Evolutionary conservation across 2,329 filamentous ascomycete species (phyloP).

Genomic region (Chrysoporthe austroafricana): DNA sequence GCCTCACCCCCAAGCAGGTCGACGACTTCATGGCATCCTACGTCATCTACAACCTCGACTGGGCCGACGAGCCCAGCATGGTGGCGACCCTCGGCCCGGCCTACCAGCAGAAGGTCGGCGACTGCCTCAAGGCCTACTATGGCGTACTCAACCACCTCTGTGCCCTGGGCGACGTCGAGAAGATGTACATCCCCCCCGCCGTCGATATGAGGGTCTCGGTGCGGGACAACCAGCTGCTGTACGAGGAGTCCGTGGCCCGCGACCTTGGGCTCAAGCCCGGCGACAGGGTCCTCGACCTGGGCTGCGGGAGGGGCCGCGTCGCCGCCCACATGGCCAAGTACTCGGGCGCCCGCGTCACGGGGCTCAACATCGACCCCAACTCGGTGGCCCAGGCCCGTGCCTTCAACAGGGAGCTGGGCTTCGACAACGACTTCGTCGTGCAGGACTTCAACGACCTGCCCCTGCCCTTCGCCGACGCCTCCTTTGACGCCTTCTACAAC

Average conservation of each 20-base stretch:
- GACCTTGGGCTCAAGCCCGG: constrained; percentile 49
- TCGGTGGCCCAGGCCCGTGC: constrained; percentile 51
- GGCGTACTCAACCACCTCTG: constrained; percentile 59
- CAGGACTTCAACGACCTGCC: constrained; percentile 57
- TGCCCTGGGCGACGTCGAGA: constrained; percentile 59
- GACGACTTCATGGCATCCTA: constrained; percentile 61
- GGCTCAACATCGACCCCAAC: constrained; percentile 58
- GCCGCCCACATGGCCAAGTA: constrained; percentile 57
- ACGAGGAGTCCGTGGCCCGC: constrained; percentile 53
- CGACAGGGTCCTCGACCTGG: constrained; percentile 54
- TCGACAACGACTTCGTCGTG: constrained; percentile 52
- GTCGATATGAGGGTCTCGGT: constrained; percentile 55
- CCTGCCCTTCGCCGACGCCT: constrained; percentile 52
- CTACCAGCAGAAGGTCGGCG: constrained; percentile 55
- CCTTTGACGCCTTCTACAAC: constrained; percentile 59
- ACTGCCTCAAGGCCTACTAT: constrained; percentile 56
- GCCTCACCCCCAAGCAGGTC: constrained; percentile 54
- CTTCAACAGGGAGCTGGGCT: constrained; percentile 48
- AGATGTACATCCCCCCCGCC: constrained; percentile 61
- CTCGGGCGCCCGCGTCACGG: constrained; percentile 52
- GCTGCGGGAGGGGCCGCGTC: constrained; percentile 57
- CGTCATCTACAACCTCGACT: constrained; percentile 60
- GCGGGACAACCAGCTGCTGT: constrained; percentile 56
- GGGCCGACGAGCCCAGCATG: constrained; percentile 55
- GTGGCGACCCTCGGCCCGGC: constrained; percentile 49